A percentile compares a stretch with the other conserved stretches of the same genome.
Conservation (phyloP, 148 eudicot genomes). For the Bassia scoparia region DNA sequence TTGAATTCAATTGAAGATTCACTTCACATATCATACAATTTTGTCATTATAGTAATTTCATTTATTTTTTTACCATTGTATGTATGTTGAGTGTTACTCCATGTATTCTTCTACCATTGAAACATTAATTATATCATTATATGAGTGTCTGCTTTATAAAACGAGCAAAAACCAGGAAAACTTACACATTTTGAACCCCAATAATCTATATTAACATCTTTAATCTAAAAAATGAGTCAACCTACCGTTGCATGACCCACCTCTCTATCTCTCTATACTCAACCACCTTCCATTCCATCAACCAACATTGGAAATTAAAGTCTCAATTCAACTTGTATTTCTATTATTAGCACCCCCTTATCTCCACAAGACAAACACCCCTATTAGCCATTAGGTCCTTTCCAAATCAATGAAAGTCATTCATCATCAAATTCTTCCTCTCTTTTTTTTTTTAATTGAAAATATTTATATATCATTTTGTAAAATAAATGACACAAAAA, state of each 20-base stretch:
- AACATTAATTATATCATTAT: too few relatives aligned
- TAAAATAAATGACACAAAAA: background rate
- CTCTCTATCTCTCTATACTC: background rate
- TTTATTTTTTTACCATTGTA: too few relatives aligned
- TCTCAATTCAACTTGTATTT: background rate
- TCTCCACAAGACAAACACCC: constrained; percentile 9
- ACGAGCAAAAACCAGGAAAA: too few relatives aligned
- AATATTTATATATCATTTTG: background rate
- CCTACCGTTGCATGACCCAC: background rate
- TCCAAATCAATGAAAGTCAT: background rate
- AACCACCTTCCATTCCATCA: background rate
- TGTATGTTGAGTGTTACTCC: too few relatives aligned
- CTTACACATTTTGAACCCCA: background rate
- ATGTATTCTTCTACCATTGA: too few relatives aligned
- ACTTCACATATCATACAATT: too few relatives aligned
- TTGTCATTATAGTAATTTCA: too few relatives aligned
- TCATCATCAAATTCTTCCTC: background rate
- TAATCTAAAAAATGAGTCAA: background rate
- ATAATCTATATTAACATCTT: background rate
- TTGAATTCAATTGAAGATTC: too few relatives aligned
- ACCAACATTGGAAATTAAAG: background rate
- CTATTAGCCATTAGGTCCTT: background rate
- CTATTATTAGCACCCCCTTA: background rate
- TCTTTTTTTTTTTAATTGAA: background rate
- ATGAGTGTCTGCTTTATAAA: too few relatives aligned